Percentiles rank a stretch among this genome's conserved stretches.
These are phyloP conservation scores for Hypoxylon trugodes DNA, from an alignment of 495 filamentous ascomycete species.

Conservation along the genomic window DNA sequence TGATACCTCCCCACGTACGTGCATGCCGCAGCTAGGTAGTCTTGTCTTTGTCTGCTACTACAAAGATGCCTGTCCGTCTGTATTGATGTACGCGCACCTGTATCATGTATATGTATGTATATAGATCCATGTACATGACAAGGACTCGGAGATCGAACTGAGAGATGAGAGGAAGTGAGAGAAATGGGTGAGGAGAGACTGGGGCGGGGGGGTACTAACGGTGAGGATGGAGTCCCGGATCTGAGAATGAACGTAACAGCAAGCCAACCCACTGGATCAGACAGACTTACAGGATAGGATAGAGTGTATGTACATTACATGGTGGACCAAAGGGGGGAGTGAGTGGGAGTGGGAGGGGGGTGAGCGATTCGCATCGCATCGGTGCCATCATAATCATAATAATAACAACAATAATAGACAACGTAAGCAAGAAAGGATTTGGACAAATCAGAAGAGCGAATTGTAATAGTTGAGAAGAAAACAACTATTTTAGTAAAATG, in stretches of 20 bases:
- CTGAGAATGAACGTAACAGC: constrained; percentile 23
- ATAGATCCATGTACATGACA: constrained; percentile 50
- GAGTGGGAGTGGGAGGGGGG: too few species aligned
- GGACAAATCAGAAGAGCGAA: constrained; percentile 27
- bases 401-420: constrained; percentile 17
- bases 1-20: constrained; percentile 51
- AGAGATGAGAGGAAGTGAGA: constrained; percentile 38
- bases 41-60: constrained; percentile 31
- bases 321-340: constrained; percentile 32
- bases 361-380: constrained; percentile 41
- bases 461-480: constrained; percentile 7
- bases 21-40: constrained; percentile 47
- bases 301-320: constrained; percentile 9
- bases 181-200: constrained; percentile 41
- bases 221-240: constrained; percentile 42
- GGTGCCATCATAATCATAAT: constrained; percentile 6
- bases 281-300: constrained; percentile 13
- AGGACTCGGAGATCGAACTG: constrained; percentile 45
- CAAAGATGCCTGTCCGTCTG: constrained; percentile 41
- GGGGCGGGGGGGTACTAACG: constrained; percentile 26
- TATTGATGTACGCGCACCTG: constrained; percentile 40
- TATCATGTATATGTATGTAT: constrained; percentile 44
- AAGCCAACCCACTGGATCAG: constrained; percentile 36
- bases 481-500: too few species aligned
- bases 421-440: constrained; percentile 28